Conservation (phyloP, 2,329 filamentous ascomycete species). For the Penicillium brevicompactum region DNA sequence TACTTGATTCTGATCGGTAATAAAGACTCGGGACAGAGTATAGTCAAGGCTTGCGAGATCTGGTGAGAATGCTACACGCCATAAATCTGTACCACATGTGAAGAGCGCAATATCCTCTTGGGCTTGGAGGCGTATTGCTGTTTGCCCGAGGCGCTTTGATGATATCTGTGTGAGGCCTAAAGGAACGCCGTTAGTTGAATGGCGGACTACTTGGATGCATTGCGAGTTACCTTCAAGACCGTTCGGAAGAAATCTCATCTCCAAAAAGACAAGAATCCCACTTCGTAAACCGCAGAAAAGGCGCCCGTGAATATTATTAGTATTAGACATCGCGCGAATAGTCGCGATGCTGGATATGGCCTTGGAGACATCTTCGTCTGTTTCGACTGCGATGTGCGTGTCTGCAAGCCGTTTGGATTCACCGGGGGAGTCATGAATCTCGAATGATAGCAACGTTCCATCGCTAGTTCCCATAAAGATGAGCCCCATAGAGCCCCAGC, state of each 20-base stretch:
- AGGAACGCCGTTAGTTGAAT: slow-evolving; percentile 6
- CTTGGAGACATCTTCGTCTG: slow-evolving; percentile 32
- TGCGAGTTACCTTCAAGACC: slow-evolving; percentile 22
- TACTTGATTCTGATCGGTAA: slow-evolving; percentile 47
- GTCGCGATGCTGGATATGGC: slow-evolving; percentile 39
- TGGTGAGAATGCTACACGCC: slow-evolving; percentile 36
- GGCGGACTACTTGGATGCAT: not conserved
- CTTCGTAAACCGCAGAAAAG: slow-evolving; percentile 51
- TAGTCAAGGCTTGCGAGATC: slow-evolving; percentile 28
- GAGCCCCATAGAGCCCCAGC: slow-evolving; percentile 27
- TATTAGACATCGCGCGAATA: slow-evolving; percentile 22
- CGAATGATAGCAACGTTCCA: slow-evolving; percentile 39
- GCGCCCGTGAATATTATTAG: slow-evolving; percentile 17
- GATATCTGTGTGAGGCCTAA: slow-evolving; percentile 36
- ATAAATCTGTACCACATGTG: slow-evolving; percentile 42
- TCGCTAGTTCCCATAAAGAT: slow-evolving; percentile 45
- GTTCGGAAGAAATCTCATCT: slow-evolving; percentile 21
- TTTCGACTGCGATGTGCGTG: slow-evolving; percentile 24
- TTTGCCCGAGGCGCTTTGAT: slow-evolving; percentile 38
- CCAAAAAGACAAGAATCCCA: slow-evolving; percentile 45
- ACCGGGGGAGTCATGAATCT: slow-evolving; percentile 19
- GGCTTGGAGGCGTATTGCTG: slow-evolving; percentile 38
- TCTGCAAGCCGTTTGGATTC: slow-evolving; percentile 25
- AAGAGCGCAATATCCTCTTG: slow-evolving; percentile 34
- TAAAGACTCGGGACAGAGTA: slow-evolving; percentile 40